These are phyloP conservation scores for Thalia dealbata DNA, from an alignment of 176 grass and related monocot species.

Conservation along the genomic window DNA sequence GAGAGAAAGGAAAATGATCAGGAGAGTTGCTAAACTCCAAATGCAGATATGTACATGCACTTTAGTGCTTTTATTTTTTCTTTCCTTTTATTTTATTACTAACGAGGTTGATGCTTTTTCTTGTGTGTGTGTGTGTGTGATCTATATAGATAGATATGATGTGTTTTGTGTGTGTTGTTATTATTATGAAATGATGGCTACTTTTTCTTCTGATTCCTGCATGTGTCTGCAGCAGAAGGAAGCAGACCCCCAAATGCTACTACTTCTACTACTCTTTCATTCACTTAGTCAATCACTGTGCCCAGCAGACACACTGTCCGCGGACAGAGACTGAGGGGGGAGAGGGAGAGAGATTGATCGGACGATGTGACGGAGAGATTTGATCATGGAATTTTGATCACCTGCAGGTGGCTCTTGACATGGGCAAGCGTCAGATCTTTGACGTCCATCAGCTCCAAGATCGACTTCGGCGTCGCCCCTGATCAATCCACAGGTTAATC, in stretches of 20 bases:
- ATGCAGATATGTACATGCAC: background rate
- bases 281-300: conserved; percentile 13
- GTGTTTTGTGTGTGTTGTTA: background rate
- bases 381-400: background rate
- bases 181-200: conserved; percentile 30
- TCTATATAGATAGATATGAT: too few species aligned
- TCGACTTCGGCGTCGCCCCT: conserved; percentile 48
- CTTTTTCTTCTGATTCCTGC: conserved; percentile 9
- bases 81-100: background rate
- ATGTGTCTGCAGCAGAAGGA: background rate
- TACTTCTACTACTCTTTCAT: conserved; percentile 9
- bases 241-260: background rate
- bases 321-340: too few species aligned
- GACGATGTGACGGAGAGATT: background rate
- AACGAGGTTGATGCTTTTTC: conserved; percentile 19
- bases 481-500: background rate
- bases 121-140: background rate
- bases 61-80: conserved; percentile 2
- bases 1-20: background rate
- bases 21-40: background rate
- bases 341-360: background rate
- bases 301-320: background rate
- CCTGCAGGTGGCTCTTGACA: conserved; percentile 51
- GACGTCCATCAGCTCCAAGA: conserved; percentile 50
- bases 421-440: conserved; percentile 48